phyloP scores from a whole-genome alignment of 1,139 yeast species.

The Sugiyamaella xylanicola region DNA sequence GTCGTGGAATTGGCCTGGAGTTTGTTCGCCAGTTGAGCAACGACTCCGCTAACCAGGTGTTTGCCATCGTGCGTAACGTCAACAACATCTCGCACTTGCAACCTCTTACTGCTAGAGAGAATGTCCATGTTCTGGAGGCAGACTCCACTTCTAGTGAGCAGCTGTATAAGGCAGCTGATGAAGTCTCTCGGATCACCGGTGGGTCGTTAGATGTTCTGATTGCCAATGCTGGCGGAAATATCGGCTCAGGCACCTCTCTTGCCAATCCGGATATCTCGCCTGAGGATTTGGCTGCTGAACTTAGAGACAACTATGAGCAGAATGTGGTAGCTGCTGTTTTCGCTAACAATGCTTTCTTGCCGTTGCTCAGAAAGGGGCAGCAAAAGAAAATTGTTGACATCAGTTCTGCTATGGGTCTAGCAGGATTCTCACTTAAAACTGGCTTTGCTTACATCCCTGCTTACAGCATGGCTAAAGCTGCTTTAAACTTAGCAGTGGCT shows the following conservation, averaged over 20 bases:
- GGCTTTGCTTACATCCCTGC: slow-evolving; percentile 14
- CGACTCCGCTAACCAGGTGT: slow-evolving; percentile 10
- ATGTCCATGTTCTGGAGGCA: slow-evolving; percentile 23
- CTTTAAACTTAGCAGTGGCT: slow-evolving; percentile 19
- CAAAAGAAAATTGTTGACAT: slow-evolving; percentile 23
- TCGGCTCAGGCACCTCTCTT: slow-evolving; percentile 5
- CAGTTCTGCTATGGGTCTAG: slow-evolving; percentile 18
- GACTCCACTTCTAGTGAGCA: slow-evolving; percentile 19
- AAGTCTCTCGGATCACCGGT: slow-evolving; percentile 15
- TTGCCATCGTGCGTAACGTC: slow-evolving; percentile 22
- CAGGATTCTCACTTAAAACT: slow-evolving; percentile 8
- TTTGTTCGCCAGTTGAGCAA: slow-evolving; percentile 17
- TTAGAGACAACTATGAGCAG: slow-evolving; percentile 14
- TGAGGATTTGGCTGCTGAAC: slow-evolving; percentile 1
- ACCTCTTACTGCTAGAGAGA: slow-evolving; percentile 16
- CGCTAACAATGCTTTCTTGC: slow-evolving; percentile 22
- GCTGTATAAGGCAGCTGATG: slow-evolving; percentile 18
- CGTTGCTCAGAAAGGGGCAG: slow-evolving; percentile 20
- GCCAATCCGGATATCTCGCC: slow-evolving; percentile 10
- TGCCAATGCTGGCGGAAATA: slow-evolving; percentile 23
- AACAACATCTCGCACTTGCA: slow-evolving; percentile 12
- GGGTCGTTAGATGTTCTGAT: slow-evolving; percentile 25
- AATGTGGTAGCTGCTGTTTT: slow-evolving; percentile 9
- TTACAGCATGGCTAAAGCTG: slow-evolving; percentile 24
- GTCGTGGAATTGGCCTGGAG: slow-evolving; percentile 24